Evolutionary conservation across 2,329 filamentous ascomycete genomes (phyloP).

Genomic region (Aspergillus alliaceus): DNA sequence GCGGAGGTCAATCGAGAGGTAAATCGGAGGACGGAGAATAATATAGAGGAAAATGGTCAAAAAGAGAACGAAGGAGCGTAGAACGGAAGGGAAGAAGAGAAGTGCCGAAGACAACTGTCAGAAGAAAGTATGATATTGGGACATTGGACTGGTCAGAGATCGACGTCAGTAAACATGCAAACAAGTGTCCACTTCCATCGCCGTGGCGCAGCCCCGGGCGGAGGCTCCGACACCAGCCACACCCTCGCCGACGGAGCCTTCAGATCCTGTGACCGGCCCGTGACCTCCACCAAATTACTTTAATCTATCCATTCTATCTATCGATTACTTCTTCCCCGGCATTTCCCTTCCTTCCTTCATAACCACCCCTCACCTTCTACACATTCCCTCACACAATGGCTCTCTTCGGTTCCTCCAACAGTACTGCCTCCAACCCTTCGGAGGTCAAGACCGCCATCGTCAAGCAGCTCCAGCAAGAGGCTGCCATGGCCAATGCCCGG

Average conservation of each 20-base stretch:
- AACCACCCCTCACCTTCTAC: not conserved
- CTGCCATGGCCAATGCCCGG: constrained; percentile 67
- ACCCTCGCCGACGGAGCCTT: constrained; percentile 1
- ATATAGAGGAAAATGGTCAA: constrained; percentile 4
- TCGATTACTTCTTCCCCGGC: not conserved
- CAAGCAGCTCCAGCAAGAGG: constrained; percentile 64
- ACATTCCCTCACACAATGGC: constrained; percentile 32
- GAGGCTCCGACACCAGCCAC: constrained; percentile 15
- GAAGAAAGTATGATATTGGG: not conserved
- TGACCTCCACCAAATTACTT: not conserved
- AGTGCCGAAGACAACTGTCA: not conserved
- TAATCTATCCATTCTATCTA: not conserved
- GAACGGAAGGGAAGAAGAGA: constrained; percentile 8
- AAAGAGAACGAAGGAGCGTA: constrained; percentile 11
- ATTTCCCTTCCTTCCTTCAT: not conserved
- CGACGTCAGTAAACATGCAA: constrained; percentile 12
- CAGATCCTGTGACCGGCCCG: not conserved
- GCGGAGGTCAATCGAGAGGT: constrained; percentile 2
- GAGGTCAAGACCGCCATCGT: constrained; percentile 57
- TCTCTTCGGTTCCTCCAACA: constrained; percentile 38
- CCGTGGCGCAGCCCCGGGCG: constrained; percentile 16
- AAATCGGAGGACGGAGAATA: not conserved
- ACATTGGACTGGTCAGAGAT: constrained; percentile 1
- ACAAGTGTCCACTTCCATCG: constrained; percentile 26
- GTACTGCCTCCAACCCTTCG: constrained; percentile 22